A percentile compares a stretch with the other conserved stretches of the same genome.
Conservation (phyloP, 352 stramenopile genomes). For the Phytophthora crassamura region DNA sequence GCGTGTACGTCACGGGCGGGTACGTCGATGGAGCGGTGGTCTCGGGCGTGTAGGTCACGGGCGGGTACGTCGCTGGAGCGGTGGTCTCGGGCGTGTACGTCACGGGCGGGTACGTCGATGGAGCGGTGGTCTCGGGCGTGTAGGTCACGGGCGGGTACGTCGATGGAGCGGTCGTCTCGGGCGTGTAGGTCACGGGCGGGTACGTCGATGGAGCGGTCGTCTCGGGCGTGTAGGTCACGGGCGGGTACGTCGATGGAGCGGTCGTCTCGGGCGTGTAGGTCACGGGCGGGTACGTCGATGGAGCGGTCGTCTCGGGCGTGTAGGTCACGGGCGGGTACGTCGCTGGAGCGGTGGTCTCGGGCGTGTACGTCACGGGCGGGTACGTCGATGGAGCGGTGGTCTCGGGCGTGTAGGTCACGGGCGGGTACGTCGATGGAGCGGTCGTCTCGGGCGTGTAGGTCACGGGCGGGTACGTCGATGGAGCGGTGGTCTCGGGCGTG, state of each 20-base stretch:
- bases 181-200: too few relatives aligned
- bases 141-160: constrained; percentile 1
- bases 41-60: background rate
- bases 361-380: too few relatives aligned
- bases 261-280: background rate
- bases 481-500: constrained; percentile 3
- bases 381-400: too few relatives aligned
- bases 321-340: background rate
- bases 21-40: background rate
- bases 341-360: background rate
- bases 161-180: background rate
- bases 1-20: background rate
- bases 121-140: background rate
- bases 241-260: background rate
- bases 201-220: background rate
- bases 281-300: constrained; percentile 1
- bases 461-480: too few relatives aligned
- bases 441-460: too few relatives aligned
- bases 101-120: background rate
- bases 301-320: background rate
- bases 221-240: constrained; percentile 13
- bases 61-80: constrained; percentile 1
- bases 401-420: too few relatives aligned
- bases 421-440: too few relatives aligned
- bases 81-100: constrained; percentile 2